Evolutionary conservation across 345 rosid genomes (phyloP).

Genomic region (Rhizophora apiculata): DNA sequence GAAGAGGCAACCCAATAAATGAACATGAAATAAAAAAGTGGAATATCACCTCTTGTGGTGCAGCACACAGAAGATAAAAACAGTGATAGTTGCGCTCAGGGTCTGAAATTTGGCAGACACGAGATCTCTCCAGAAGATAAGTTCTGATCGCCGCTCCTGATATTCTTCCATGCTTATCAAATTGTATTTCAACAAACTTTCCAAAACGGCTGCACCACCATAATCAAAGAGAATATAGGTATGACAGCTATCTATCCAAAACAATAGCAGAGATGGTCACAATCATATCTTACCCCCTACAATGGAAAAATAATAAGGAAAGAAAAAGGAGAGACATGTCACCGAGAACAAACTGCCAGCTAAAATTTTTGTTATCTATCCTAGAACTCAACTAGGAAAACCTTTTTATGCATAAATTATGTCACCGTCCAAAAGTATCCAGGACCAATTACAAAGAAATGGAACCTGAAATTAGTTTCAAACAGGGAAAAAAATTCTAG

Average conservation of each 20-base stretch:
- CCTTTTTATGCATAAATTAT: background rate
- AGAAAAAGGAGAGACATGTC: background rate
- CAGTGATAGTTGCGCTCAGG: constrained; percentile 94
- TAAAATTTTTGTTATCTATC: constrained; percentile 3
- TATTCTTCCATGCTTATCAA: constrained; percentile 70
- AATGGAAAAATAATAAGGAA: background rate
- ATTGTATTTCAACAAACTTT: constrained; percentile 92
- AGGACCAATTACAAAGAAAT: background rate
- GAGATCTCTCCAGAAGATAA: constrained; percentile 92
- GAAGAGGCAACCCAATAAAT: constrained; percentile 8
- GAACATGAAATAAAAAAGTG: constrained; percentile 6
- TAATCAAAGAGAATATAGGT: constrained; percentile 11
- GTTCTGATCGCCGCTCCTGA: constrained; percentile 96
- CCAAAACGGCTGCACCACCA: constrained; percentile 74
- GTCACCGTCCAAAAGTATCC: background rate
- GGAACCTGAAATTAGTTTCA: constrained; percentile 11
- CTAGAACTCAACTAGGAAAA: constrained; percentile 1
- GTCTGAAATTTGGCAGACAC: constrained; percentile 92
- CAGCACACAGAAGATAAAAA: constrained; percentile 89
- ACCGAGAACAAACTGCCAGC: background rate
- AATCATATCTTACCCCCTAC: background rate
- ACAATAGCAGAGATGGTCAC: background rate
- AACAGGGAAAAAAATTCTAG: background rate
- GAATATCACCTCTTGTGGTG: constrained; percentile 60
- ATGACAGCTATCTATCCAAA: background rate